A percentile compares a stretch with the other conserved stretches of the same genome.
These are phyloP conservation scores for Alternaria longipes DNA, from an alignment of 2,329 filamentous ascomycete species.

Conservation along the genomic window DNA sequence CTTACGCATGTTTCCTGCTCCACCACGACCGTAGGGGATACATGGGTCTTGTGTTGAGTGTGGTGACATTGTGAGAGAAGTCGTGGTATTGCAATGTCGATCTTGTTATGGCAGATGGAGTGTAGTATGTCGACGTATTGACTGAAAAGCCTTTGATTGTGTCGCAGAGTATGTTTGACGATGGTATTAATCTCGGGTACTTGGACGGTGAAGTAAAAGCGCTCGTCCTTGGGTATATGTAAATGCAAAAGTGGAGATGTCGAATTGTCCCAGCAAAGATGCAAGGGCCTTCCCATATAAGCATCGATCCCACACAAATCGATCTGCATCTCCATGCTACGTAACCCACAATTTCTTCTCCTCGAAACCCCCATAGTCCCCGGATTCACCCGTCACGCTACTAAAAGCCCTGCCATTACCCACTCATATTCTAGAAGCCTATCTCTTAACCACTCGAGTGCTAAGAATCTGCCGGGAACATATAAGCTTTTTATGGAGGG, in stretches of 20 bases:
- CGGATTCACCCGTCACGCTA: constrained; percentile 5
- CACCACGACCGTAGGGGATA: constrained; percentile 23
- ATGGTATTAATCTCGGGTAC: neutral
- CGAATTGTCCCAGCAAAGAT: neutral
- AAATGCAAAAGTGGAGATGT: neutral
- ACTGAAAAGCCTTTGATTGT: no score
- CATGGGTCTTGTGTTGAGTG: constrained; percentile 9
- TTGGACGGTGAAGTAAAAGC: neutral
- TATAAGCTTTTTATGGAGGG: neutral
- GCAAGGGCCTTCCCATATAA: neutral
- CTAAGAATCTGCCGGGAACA: neutral
- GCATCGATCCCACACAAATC: neutral
- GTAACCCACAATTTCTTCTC: neutral
- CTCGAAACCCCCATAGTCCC: neutral
- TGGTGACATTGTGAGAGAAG: neutral
- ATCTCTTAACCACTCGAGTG: constrained; percentile 8
- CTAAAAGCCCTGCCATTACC: neutral
- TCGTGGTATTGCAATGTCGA: neutral
- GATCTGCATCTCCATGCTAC: neutral
- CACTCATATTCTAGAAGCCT: neutral
- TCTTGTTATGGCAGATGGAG: neutral
- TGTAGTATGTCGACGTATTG: neutral
- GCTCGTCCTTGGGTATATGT: neutral
- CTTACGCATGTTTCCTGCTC: constrained; percentile 26
- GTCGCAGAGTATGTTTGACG: neutral